These are phyloP conservation scores for Gossypium ekmanianum DNA, from an alignment of 345 rosid genomes.

Conservation along the genomic window DNA sequence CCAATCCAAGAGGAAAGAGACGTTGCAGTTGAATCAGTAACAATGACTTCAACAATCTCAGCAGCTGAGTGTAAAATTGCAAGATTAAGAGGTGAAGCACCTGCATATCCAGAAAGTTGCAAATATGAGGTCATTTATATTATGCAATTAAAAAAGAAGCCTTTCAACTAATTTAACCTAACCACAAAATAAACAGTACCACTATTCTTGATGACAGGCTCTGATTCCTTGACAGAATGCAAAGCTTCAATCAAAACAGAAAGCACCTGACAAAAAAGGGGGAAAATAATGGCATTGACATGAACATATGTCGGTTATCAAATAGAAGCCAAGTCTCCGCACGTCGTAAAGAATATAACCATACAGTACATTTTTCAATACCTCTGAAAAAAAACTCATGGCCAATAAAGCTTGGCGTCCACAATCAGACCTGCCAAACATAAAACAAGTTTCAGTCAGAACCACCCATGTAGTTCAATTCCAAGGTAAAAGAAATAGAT, in stretches of 20 bases:
- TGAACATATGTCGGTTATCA: constrained; percentile 17
- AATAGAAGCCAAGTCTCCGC: constrained; percentile 5
- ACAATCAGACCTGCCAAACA: constrained; percentile 75
- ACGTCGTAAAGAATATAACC: background rate
- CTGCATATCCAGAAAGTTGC: constrained; percentile 44
- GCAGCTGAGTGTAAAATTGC: constrained; percentile 97
- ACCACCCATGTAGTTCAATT: constrained; percentile 5
- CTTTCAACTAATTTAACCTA: constrained; percentile 9
- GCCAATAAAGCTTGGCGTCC: constrained; percentile 90
- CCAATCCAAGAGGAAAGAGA: constrained; percentile 86
- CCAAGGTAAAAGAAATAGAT: constrained; percentile 5
- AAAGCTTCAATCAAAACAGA: constrained; percentile 80
- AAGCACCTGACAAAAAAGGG: constrained; percentile 43
- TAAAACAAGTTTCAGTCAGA: constrained; percentile 20
- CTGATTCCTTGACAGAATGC: constrained; percentile 73
- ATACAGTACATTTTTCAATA: constrained; percentile 24
- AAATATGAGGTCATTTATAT: constrained; percentile 21
- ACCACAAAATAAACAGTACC: constrained; percentile 37
- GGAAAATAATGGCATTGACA: constrained; percentile 16
- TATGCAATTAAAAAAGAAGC: constrained; percentile 19
- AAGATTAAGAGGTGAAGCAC: constrained; percentile 81
- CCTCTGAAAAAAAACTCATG: constrained; percentile 85
- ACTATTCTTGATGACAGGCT: constrained; percentile 53
- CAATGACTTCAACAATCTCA: constrained; percentile 90
- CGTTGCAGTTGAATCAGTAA: constrained; percentile 82